Percentiles rank a stretch among this genome's conserved stretches.
phyloP scores from a whole-genome alignment of 2,329 filamentous ascomycete genomes.

The Xylogone sp. region DNA sequence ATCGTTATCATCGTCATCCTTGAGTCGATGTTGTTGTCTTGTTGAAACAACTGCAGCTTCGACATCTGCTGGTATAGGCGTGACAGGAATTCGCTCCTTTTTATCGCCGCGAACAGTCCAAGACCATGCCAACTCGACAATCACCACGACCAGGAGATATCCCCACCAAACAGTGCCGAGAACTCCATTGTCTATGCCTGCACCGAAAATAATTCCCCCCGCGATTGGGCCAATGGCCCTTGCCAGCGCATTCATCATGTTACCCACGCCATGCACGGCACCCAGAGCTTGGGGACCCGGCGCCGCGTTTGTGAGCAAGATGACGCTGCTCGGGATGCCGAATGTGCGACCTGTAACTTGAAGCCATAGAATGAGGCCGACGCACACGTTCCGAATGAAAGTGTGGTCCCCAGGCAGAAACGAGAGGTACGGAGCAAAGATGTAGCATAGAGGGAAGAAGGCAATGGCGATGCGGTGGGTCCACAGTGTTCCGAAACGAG shows the following conservation, averaged over 20 bases:
- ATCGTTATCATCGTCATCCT: not conserved
- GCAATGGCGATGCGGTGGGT: slow-evolving; percentile 61
- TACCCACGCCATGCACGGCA: slow-evolving; percentile 50
- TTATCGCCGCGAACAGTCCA: slow-evolving; percentile 6
- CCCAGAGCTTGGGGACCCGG: slow-evolving; percentile 52
- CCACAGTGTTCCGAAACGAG: slow-evolving; percentile 58
- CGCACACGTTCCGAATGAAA: slow-evolving; percentile 41
- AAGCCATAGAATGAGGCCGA: slow-evolving; percentile 60
- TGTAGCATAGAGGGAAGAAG: slow-evolving; percentile 64
- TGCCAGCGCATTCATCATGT: slow-evolving; percentile 42
- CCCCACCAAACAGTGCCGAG: slow-evolving; percentile 26
- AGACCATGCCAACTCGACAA: slow-evolving; percentile 14
- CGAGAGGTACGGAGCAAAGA: slow-evolving; percentile 62
- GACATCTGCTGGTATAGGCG: not conserved
- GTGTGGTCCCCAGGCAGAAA: slow-evolving; percentile 33
- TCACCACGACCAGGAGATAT: slow-evolving; percentile 6
- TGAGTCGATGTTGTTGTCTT: not conserved
- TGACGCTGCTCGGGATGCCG: slow-evolving; percentile 53
- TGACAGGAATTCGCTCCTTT: not conserved
- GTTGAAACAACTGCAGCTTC: not conserved
- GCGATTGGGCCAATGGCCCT: slow-evolving; percentile 47
- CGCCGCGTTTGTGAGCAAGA: slow-evolving; percentile 56
- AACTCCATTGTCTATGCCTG: slow-evolving; percentile 23
- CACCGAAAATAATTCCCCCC: slow-evolving; percentile 34
- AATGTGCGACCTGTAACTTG: slow-evolving; percentile 74